phyloP scores from a whole-genome alignment of 2,329 filamentous ascomycete species.

The Polychaeton citri region DNA sequence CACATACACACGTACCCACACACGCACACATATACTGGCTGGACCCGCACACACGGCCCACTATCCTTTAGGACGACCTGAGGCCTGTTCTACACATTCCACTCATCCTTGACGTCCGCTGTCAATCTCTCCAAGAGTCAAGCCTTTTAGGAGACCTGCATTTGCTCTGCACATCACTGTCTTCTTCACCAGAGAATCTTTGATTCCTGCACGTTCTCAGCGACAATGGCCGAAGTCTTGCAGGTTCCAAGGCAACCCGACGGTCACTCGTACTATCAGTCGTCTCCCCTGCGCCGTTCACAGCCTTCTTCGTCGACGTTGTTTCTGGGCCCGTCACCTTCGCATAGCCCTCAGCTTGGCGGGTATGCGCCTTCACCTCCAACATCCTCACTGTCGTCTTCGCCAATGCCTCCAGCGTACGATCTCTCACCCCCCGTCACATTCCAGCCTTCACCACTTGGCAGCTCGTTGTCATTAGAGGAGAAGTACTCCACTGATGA shows the following conservation, averaged over 20 bases:
- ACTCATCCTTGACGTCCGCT: not conserved
- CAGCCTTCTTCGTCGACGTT: constrained; percentile 31
- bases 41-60: not conserved
- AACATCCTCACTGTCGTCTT: constrained; percentile 1
- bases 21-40: not conserved
- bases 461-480: constrained; percentile 46
- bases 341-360: constrained; percentile 11
- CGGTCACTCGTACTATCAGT: constrained; percentile 27
- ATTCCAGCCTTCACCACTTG: constrained; percentile 47
- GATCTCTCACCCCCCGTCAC: constrained; percentile 12
- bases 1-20: not conserved
- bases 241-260: constrained; percentile 26
- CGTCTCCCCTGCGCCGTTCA: constrained; percentile 22
- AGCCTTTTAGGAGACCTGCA: not conserved
- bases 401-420: constrained; percentile 2
- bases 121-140: not conserved
- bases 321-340: constrained; percentile 20
- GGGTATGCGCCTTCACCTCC: constrained; percentile 1
- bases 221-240: constrained; percentile 31
- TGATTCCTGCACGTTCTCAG: too few relatives aligned
- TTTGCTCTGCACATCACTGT: not conserved
- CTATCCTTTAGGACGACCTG: not conserved
- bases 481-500: constrained; percentile 42
- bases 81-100: not conserved
- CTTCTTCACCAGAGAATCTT: too few relatives aligned